Base-by-base conservation (phyloP, 2,329 filamentous ascomycete genomes). In the Talaromyces islandicus region DNA sequence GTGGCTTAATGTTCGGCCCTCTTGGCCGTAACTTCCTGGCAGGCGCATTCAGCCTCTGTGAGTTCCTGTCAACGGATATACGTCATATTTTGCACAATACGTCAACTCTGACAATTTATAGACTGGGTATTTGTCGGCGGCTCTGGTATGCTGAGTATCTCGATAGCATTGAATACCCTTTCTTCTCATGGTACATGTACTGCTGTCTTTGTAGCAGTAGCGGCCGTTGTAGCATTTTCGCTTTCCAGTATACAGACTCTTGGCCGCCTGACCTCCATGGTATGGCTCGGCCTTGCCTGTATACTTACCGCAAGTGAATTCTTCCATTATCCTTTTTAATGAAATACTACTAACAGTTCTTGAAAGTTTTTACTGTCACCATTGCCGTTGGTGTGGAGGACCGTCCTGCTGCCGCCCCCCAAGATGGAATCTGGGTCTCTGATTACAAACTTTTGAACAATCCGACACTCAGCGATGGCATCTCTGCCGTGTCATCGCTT, bases 121-220 rank as follows among this genome's bases (percentile, higher is more conserved):
- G 65, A 66, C 72, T 74, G 55, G 67, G 69, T 67, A 60, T 80
- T 62, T 71, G 76, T 73, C 50, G 65, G 71, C 53, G 78, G 76
- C 56, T 77, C 77, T 9, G 77, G 73, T 4, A 73, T 81, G 62
- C 66, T 79, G 4, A 68, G 77, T n/a, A 66, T 73, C 2, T 78
- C 75, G 0, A 78, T 77, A 32, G 73, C 65, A 0, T 64, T 79
- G 6, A 79, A 79, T 61, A 70, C 77, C 3, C 62, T 79, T 3
- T 78, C 76, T 0, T 62, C 66, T 0, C 76, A 78, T 56, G 76
- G 68, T 64, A 63, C 63, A 25, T 63, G 66, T 62, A 73, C 68
- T 7, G 69, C 70, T 25, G 56, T 65, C 7, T 72, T 69, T 27
- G 61, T 65, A 24, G 67, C 63, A 19, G 60, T 73, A 9, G 62